These are phyloP conservation scores for Sporothrix schenckii DNA, from an alignment of 2,329 filamentous ascomycete species.

Conservation along the genomic window DNA sequence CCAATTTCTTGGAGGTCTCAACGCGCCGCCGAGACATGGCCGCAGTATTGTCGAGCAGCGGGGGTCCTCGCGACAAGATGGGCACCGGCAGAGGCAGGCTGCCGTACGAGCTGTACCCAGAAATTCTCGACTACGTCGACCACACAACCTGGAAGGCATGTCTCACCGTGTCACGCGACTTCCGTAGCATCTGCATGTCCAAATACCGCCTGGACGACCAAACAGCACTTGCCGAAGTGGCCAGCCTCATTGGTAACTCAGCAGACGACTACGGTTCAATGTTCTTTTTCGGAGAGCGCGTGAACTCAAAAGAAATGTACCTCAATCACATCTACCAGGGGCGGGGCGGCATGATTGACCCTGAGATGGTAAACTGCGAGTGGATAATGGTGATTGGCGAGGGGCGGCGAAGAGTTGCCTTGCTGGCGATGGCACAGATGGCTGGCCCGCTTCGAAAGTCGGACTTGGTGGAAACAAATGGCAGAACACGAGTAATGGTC, in stretches of 20 bases:
- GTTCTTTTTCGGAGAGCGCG: not conserved
- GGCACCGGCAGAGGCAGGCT: not conserved
- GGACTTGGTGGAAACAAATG: not conserved
- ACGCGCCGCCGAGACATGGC: not conserved
- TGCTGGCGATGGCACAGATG: not conserved
- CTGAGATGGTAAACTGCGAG: not conserved
- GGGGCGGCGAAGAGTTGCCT: not conserved
- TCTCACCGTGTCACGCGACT: slow-evolving; percentile 15
- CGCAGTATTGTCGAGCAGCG: not conserved
- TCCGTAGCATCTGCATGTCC: not conserved
- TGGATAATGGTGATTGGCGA: not conserved
- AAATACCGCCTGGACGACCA: not conserved
- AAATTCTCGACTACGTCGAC: slow-evolving; percentile 23
- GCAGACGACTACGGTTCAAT: not conserved
- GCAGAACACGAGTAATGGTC: not conserved
- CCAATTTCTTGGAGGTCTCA: slow-evolving; percentile 19
- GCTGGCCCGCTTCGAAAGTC: not conserved
- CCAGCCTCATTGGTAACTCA: not conserved
- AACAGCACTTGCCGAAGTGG: not conserved
- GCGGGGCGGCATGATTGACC: not conserved
- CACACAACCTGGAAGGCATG: slow-evolving; percentile 30
- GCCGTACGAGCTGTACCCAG: slow-evolving; percentile 21
- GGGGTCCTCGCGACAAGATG: not conserved
- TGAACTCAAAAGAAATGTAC: not conserved
- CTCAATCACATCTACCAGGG: not conserved